These are phyloP conservation scores for Yamadazyma laniorum DNA, from an alignment of 805 yeast species.

Conservation along the genomic window DNA sequence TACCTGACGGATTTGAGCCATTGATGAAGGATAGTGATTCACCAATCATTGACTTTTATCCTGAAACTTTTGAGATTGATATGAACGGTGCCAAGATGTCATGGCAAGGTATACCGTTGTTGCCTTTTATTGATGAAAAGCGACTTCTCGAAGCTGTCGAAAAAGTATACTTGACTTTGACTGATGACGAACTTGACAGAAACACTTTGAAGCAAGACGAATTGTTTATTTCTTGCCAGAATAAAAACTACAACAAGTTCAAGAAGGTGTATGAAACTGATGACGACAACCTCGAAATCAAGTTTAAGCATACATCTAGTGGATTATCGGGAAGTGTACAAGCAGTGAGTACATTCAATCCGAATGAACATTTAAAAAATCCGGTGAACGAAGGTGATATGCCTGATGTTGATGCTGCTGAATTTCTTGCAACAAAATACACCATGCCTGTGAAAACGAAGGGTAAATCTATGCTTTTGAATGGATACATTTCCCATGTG, in stretches of 20 bases:
- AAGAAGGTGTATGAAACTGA: conserved; percentile 41
- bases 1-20: conserved; percentile 78
- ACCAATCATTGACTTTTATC: conserved; percentile 88
- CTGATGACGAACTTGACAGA: conserved; percentile 66
- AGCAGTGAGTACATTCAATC: conserved; percentile 33
- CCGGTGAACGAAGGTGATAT: conserved; percentile 50
- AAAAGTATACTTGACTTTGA: conserved; percentile 57
- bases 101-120: conserved; percentile 90
- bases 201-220: conserved; percentile 71
- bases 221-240: conserved; percentile 62
- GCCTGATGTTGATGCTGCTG: conserved; percentile 41
- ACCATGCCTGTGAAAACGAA: conserved; percentile 56
- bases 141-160: conserved; percentile 67
- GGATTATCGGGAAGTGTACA: conserved; percentile 60
- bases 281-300: conserved; percentile 20
- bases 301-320: conserved; percentile 48
- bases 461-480: conserved; percentile 81
- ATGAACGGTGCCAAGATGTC: conserved; percentile 94
- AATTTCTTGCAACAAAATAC: conserved; percentile 49
- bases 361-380: conserved; percentile 34
- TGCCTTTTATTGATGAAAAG: conserved; percentile 88
- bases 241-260: conserved; percentile 47
- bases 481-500: conserved; percentile 68
- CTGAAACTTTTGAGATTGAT: conserved; percentile 82
- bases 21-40: conserved; percentile 78